A percentile compares a stretch with the other conserved stretches of the same genome.
These are phyloP conservation scores for Trichoderma endophyticum DNA, from an alignment of 2,329 filamentous ascomycete species.

Conservation along the genomic window DNA sequence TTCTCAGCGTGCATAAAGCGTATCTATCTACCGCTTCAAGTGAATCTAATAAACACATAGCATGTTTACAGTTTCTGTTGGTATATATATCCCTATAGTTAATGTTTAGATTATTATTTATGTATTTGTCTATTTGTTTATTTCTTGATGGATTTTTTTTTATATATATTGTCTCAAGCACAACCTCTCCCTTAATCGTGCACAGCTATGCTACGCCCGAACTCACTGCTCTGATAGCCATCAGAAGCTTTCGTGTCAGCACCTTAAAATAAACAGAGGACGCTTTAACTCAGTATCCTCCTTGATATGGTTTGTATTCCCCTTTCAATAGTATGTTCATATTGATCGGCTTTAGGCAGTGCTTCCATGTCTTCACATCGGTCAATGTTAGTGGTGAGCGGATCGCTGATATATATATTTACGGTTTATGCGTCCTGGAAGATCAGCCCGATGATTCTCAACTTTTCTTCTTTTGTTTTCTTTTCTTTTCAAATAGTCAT, in stretches of 20 bases:
- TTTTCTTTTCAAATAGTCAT: neutral
- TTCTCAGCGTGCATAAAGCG: neutral
- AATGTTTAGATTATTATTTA: neutral
- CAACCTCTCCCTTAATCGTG: neutral
- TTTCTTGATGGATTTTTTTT: neutral
- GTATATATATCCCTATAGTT: slow-evolving; percentile 8
- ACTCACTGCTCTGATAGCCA: neutral
- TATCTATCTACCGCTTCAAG: neutral
- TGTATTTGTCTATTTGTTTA: neutral
- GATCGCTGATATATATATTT: neutral
- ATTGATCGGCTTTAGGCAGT: neutral
- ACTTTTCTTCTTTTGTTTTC: neutral
- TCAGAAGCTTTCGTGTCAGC: neutral
- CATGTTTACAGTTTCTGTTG: neutral
- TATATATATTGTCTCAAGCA: too few relatives aligned
- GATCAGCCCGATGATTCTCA: neutral
- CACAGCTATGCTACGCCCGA: neutral
- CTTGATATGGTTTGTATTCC: neutral
- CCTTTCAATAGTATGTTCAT: neutral
- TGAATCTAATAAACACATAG: neutral
- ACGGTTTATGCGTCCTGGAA: neutral
- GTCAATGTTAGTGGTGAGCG: neutral
- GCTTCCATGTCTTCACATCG: neutral
- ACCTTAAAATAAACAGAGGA: too few relatives aligned
- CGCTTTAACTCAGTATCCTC: neutral